phyloP scores from a whole-genome alignment of 345 rosid species.

The Gossypium longicalyx region DNA sequence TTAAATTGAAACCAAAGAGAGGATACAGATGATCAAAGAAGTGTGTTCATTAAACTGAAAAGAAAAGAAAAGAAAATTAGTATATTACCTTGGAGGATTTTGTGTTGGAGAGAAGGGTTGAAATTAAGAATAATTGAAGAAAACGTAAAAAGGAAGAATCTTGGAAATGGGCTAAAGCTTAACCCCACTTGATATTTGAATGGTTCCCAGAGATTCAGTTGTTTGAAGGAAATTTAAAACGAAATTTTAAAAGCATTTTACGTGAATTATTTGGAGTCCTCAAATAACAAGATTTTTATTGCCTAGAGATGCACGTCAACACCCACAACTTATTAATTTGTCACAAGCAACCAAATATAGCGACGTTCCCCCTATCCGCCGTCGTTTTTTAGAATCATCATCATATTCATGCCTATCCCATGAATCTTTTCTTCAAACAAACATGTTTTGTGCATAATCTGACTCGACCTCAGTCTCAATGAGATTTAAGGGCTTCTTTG shows the following conservation, averaged over 20 bases:
- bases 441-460: too few relatives aligned
- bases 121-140: too few relatives aligned
- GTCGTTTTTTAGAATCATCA: not conserved
- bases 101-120: not conserved
- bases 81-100: slow-evolving; percentile 3
- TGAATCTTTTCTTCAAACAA: too few relatives aligned
- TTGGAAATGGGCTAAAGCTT: not conserved
- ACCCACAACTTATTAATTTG: too few relatives aligned
- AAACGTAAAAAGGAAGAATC: not conserved
- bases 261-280: not conserved
- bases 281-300: not conserved
- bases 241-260: not conserved
- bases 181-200: slow-evolving; percentile 59
- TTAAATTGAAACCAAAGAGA: not conserved
- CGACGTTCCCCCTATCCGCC: not conserved
- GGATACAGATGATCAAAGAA: not conserved
- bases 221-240: slow-evolving; percentile 8
- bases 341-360: not conserved
- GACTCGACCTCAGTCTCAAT: too few relatives aligned
- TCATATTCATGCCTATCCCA: not conserved
- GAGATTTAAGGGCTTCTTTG: too few relatives aligned
- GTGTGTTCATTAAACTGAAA: too few relatives aligned
- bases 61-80: not conserved
- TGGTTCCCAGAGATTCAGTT: slow-evolving; percentile 39
- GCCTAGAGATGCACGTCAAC: not conserved